Conservation (phyloP, 441 rosid species). For the Flueggea neowawraea region DNA sequence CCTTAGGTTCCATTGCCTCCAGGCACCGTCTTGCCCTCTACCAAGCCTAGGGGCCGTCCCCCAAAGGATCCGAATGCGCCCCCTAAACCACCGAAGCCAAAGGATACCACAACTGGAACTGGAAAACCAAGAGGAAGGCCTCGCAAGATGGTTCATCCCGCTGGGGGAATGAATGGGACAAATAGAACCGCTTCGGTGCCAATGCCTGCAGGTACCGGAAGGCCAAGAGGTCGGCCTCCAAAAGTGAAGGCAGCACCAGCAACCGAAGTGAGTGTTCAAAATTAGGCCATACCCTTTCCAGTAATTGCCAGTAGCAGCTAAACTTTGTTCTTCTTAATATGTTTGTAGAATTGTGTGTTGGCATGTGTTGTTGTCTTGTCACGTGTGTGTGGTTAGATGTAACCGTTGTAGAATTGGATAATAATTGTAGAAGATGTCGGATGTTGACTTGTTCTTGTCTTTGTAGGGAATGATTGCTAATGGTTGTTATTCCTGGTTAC, state of each 20-base stretch:
- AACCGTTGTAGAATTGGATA: constrained; percentile 16
- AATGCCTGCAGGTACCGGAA: constrained; percentile 18
- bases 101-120: constrained; percentile 23
- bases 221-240: constrained; percentile 65
- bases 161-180: constrained; percentile 41
- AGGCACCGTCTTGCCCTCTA: constrained; percentile 1
- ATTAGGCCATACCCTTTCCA: constrained; percentile 13
- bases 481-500: too few relatives aligned
- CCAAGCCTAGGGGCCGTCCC: constrained; percentile 58
- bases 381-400: constrained; percentile 8
- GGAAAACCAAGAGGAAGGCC: constrained; percentile 69
- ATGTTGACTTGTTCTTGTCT: too few relatives aligned
- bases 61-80: constrained; percentile 62
- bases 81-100: constrained; percentile 38
- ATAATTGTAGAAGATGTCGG: constrained; percentile 6
- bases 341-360: constrained; percentile 1
- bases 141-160: constrained; percentile 46
- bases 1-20: constrained; percentile 30
- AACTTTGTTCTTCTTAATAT: constrained; percentile 5
- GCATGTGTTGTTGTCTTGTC: too few relatives aligned
- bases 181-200: constrained; percentile 10
- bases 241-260: constrained; percentile 38
- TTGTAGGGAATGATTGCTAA: too few relatives aligned
- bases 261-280: constrained; percentile 47
- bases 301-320: constrained; percentile 1